Base-by-base conservation (phyloP, 805 yeast genomes). In the Diddensiella caesifluorescens region DNA sequence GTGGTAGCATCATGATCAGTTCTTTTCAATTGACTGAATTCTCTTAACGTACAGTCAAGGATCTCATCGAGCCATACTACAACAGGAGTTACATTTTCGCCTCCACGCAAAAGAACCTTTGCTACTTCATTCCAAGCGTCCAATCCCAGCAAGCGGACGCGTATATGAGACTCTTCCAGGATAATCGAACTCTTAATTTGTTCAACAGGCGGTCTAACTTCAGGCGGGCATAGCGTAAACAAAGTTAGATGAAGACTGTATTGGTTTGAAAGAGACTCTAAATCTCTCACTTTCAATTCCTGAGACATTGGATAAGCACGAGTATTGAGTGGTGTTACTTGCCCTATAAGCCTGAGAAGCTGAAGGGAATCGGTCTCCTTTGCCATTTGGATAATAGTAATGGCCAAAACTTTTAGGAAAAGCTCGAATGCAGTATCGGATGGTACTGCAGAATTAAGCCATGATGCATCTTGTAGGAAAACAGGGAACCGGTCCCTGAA, bases 81-180 rank as follows among this genome's bases (percentile, higher is more conserved):
- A 3, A 23, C 28, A 22, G 16, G 20, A 2, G 18, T 18, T 12
- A 38, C 13, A 26, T 38, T 39, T 18, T 38, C 32, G 15, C 22
- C 21, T 7, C 23, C 32, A n/a, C 18, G 13, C 5, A 42, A 12
- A 15, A 38, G 32, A 22, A 33, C 5, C 9, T 12, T 22, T 2
- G 32, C 27, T 9, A 21, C 16, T 7, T 26, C 6, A 15, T 27
- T 25, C 39, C 46, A 42, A 6, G 35, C 42, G 7, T 15, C 16
- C 2, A 33, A 13, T 4, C 46, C 32, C 19, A 42, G 18, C 25
- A 22, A 19, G 16, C 46, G 18, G 4, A 26, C 46, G 10, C 25
- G 23, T 5, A 42, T 42, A 22, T 42, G 46, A 4, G 46, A 42
- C 22, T 38, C 42, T n/a, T 22, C 22, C 22, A 42, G 13, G 7